Conservation (phyloP, 192 early-diverging fungal genomes). For the Umbelopsis sp. region DNA sequence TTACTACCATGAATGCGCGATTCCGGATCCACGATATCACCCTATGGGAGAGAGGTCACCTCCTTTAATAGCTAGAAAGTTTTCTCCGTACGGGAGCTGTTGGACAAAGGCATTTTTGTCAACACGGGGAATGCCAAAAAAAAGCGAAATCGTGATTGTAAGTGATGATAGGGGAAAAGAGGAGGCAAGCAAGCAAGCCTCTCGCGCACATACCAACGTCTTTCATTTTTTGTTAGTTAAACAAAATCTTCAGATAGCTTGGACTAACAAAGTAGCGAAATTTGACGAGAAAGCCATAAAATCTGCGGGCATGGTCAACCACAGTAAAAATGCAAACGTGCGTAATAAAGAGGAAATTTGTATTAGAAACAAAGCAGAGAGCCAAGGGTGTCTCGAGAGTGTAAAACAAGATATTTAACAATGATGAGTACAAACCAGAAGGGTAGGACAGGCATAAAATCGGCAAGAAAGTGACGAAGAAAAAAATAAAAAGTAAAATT, state of each 20-base stretch:
- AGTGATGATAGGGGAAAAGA: no score
- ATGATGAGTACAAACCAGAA: slow-evolving; percentile 20
- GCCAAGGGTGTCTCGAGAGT: slow-evolving; percentile 12
- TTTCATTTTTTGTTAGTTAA: no score
- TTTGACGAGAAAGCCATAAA: no score
- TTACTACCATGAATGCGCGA: background rate
- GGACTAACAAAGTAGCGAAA: no score
- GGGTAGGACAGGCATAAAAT: background rate
- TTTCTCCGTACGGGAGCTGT: background rate
- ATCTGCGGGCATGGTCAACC: no score
- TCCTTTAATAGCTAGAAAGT: background rate
- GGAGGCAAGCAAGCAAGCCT: no score
- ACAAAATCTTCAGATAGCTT: no score
- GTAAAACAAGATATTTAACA: slow-evolving; percentile 20
- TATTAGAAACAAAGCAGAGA: slow-evolving; percentile 21
- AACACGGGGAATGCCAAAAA: background rate
- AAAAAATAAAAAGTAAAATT: background rate
- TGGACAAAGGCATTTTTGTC: background rate
- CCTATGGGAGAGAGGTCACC: slow-evolving; percentile 7
- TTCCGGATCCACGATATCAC: background rate
- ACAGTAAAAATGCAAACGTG: background rate
- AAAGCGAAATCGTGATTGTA: no score
- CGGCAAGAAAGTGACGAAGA: slow-evolving; percentile 1
- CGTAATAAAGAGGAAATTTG: background rate
- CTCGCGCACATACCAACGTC: no score